A percentile compares a stretch with the other conserved stretches of the same genome.
Conservation (phyloP, 352 stramenopile species). For the Globisporangium abappressorium region DNA sequence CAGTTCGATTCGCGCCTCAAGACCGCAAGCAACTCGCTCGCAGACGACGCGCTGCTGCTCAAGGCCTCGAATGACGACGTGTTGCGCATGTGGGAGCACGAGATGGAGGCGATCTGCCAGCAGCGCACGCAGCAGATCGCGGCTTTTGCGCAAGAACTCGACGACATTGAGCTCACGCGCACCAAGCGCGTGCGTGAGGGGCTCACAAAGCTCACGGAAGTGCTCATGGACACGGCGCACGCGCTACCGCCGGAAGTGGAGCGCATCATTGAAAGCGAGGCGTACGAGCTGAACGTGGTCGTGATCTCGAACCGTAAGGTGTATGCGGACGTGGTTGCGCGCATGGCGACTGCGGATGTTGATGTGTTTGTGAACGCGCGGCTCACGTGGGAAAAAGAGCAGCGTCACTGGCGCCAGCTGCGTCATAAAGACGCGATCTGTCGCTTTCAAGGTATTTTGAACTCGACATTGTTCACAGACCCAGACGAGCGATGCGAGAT, state of each 20-base stretch:
- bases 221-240: conserved; percentile 65
- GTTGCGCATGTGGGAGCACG: conserved; percentile 31
- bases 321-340: conserved; percentile 71
- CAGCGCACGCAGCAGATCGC: conserved; percentile 39
- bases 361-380: conserved; percentile 53
- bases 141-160: conserved; percentile 40
- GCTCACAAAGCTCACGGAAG: conserved; percentile 44
- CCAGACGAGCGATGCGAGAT: conserved; percentile 54
- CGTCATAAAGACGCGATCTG: conserved; percentile 74
- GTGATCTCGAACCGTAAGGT: conserved; percentile 76
- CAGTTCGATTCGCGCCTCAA: conserved; percentile 32
- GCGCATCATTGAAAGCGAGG: conserved; percentile 69
- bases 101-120: conserved; percentile 40
- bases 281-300: conserved; percentile 76
- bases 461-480: conserved; percentile 65
- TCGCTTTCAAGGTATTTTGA: conserved; percentile 55
- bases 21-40: conserved; percentile 21
- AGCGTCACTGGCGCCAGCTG: conserved; percentile 65
- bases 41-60: conserved; percentile 37
- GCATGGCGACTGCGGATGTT: conserved; percentile 64
- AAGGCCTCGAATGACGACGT: conserved; percentile 32
- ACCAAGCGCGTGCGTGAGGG: conserved; percentile 36
- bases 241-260: conserved; percentile 64
- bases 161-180: conserved; percentile 52
- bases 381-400: conserved; percentile 63